Evolutionary conservation across 1,284 basidiomycete species (phyloP), one percentile per base, ranked within the genome.

Genomic region (Tremellales sp.): DNA sequence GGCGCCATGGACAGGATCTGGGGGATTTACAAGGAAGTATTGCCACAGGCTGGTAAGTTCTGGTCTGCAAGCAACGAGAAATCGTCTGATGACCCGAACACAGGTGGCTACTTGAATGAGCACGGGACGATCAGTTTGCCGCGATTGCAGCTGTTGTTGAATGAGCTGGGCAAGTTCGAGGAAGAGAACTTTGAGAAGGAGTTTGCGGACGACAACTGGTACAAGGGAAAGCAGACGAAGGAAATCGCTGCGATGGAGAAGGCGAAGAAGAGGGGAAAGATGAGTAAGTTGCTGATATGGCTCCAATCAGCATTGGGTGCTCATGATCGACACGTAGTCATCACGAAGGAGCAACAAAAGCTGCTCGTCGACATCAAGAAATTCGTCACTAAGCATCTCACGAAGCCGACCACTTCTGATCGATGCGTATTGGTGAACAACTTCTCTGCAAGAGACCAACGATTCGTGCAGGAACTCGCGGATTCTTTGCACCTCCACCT

Each of bases 61-160:
- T 25, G 16, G 8, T 14, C 16, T 10, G n/a, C 13, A 29, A 24
- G n/a, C 21, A 43, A 3, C 4, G 12, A 46, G 33, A 13, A 14
- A n/a, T n/a, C n/a, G n/a, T n/a, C 42, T 44, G 24, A 43, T 43
- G 8, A 34, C 22, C 13, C 7, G n/a, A 12, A 18, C 7, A 31
- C 55, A 85, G 93, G 87, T 48, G 95, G 94, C 0, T 98, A 97
- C 70, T 75, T 98, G 48, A 97, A 98, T 64, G 90, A 97, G 68
- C 79, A 78, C 50, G 95, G 95, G 18, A 78, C 76, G 3, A 90
- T 99, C 63, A 83, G 86, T 54, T 81, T 84, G 51, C 78, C 79
- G 53, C 78, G 94, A 21, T 75, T 98, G 41, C 91, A 97, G 71
- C 75, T 90, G 14, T 80, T 98, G 36, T 75, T 99, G 28, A 80